Base-by-base conservation (phyloP, 371 early-diverging fungal genomes). In the Blakeslea trispora region DNA sequence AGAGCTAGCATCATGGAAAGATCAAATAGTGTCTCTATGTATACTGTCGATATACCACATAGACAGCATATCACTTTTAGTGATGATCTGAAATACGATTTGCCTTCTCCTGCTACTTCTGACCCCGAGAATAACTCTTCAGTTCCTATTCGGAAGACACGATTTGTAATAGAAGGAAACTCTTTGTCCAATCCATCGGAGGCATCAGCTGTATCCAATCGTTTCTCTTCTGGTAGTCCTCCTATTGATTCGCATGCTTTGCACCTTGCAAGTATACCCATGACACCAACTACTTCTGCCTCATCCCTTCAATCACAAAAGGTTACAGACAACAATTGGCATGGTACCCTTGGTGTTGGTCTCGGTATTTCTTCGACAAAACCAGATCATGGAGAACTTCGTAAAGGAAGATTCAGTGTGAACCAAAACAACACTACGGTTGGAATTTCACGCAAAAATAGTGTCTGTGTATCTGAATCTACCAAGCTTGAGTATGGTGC, bases 31-130 rank as follows among this genome's bases (percentile, higher is more conserved):
- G n/a, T n/a, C n/a, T n/a, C n/a, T n/a, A n/a, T n/a, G n/a, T n/a
- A 87, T 83, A 55, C 91, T 88, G 65, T 85, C 81, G 58, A 66
- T 80, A 7, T 86, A 86, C 58, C 70, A 91, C 2, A 77, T 78
- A 3, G 68, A 73, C 7, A 61, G 28, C 75, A 71, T 53, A 72
- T 71, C 31, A 63, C 72, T 6, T 75, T 75, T 57, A 69, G 72
- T n/a, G 61, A 69, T 19, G 53, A 35, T 5, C 54, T n/a, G n/a
- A n/a, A n/a, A n/a, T n/a, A n/a, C n/a, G n/a, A n/a, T n/a, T n/a
- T 35, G 15, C 50, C 41, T 18, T 45, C 41, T 17, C 48, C 50
- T 28, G 46, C 28, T 13, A 44, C 43, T 9, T 48, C 50, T 45
- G 58, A 58, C n/a, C 50, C 41, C 18, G 50, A 49, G 11, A 44